Conservation (phyloP, 768 basidiomycete genomes). For the Hygrocybe punicea region DNA sequence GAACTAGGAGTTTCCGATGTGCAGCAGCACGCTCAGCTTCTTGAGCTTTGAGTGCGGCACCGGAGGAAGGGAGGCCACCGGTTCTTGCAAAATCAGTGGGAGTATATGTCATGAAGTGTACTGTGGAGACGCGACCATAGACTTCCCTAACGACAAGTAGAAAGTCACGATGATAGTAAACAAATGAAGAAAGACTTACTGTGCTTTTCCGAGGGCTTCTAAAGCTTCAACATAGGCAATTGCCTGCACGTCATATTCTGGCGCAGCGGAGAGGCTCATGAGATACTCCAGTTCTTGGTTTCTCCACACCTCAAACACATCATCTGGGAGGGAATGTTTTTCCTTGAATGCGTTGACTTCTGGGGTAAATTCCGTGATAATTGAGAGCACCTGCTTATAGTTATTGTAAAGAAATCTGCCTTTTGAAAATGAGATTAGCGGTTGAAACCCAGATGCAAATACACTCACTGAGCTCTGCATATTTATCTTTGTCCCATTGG, state of each 20-base stretch:
- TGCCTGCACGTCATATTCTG: conserved; percentile 15
- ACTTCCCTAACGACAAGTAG: neutral
- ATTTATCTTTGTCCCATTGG: conserved; percentile 21
- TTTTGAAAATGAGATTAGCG: neutral
- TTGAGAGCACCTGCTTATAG: conserved; percentile 25
- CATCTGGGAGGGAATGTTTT: neutral
- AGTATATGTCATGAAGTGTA: neutral
- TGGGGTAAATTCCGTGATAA: conserved; percentile 7
- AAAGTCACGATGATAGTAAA: neutral
- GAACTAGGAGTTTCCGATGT: neutral
- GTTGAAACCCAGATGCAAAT: neutral
- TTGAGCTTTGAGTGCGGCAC: too few relatives aligned
- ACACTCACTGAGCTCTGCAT: conserved; percentile 21
- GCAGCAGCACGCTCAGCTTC: neutral
- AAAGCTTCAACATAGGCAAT: conserved; percentile 16
- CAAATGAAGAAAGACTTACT: conserved; percentile 10
- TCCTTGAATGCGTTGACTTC: conserved; percentile 5
- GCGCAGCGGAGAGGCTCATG: conserved; percentile 8
- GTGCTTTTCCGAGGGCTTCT: conserved; percentile 4
- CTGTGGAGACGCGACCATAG: neutral
- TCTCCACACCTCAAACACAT: conserved; percentile 17
- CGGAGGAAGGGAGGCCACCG: neutral
- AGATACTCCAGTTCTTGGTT: conserved; percentile 20
- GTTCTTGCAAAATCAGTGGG: neutral
- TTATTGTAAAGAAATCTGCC: conserved; percentile 24